Percentiles rank a stretch among this genome's conserved stretches.
Evolutionary conservation across 2,329 filamentous ascomycete species (phyloP).

Genomic region (Aspergillus arachidicola): DNA sequence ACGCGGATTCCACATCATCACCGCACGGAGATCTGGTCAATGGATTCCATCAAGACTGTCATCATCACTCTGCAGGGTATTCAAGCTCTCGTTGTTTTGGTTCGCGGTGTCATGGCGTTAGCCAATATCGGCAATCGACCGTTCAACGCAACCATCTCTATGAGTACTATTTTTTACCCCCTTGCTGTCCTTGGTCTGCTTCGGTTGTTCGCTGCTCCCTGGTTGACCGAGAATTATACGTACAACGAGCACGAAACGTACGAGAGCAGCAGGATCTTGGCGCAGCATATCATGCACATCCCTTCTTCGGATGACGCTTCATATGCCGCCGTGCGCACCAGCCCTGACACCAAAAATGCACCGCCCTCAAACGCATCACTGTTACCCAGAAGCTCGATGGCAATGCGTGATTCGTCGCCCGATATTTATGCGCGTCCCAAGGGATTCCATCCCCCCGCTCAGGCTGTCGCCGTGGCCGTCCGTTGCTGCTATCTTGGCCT

Average conservation of each 20-base stretch:
- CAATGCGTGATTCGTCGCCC: neutral
- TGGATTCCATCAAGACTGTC: constrained; percentile 8
- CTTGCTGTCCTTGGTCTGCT: constrained; percentile 5
- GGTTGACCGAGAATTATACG: constrained; percentile 9
- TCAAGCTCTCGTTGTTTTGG: constrained; percentile 1
- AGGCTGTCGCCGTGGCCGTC: neutral
- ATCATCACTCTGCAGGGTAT: constrained; percentile 8
- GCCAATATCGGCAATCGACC: neutral
- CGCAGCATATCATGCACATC: neutral
- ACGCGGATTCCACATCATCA: constrained; percentile 1
- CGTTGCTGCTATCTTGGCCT: constrained; percentile 1
- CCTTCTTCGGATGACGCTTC: neutral
- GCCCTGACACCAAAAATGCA: neutral
- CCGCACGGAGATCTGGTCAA: constrained; percentile 1
- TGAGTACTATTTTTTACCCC: constrained; percentile 10
- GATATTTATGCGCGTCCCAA: neutral
- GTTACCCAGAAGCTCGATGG: neutral
- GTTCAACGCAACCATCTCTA: constrained; percentile 1
- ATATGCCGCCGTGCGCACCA: neutral
- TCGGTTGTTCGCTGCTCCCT: constrained; percentile 6
- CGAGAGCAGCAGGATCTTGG: neutral
- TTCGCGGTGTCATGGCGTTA: constrained; percentile 5
- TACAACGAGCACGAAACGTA: constrained; percentile 3
- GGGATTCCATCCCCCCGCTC: neutral
- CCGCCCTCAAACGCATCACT: neutral